Evolutionary conservation across 1,139 yeast genomes (phyloP), one percentile per base, ranked within the genome.

Genomic region (Hansenula lynferdii): DNA sequence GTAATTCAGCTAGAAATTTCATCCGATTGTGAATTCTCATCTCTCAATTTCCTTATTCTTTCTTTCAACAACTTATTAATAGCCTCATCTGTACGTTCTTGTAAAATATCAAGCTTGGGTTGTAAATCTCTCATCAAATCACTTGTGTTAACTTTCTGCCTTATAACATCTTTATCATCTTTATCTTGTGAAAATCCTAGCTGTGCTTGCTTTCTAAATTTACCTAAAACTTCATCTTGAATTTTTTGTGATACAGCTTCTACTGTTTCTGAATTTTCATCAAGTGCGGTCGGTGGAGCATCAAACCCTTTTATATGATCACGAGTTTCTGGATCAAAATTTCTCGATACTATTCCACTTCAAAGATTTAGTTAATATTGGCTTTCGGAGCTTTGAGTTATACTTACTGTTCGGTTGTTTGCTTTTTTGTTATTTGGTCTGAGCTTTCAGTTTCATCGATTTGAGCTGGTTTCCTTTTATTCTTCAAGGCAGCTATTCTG

Each of bases 81-180:
- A 1, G 66, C 67, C 23, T 57, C 54, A 31, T 69, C 64, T 0
- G 75, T 70, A 32, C 60, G 53, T 34, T 57, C 54, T 16, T 67
- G 61, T n/a, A 71, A 48, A 5, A 61, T 47, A 10, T 60, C 62
- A 38, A 69, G 34, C 34, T 63, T 62, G 0, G 59, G 59, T 31
- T 60, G 57, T 9, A 72, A 43, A 41, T 65, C 69, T 20, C 66
- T 50, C 45, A 67, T 62, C 34, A 69, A 48, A 45, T 70, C 77
- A 57, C 64, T 57, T 8, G 65, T 59, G 12, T 57, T 58, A 26
- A 58, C 50, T 40, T 56, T 55, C 10, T 66, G 62, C 38, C 57
- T 63, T 20, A 57, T 41, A 21, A 47, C 37, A 15, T 48, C 48
- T 21, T 54, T 42, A 10, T 44, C 44, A 14, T 31, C 40, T 11